Conservation (phyloP, 768 basidiomycete genomes). For the Strobilomyces confusus region DNA sequence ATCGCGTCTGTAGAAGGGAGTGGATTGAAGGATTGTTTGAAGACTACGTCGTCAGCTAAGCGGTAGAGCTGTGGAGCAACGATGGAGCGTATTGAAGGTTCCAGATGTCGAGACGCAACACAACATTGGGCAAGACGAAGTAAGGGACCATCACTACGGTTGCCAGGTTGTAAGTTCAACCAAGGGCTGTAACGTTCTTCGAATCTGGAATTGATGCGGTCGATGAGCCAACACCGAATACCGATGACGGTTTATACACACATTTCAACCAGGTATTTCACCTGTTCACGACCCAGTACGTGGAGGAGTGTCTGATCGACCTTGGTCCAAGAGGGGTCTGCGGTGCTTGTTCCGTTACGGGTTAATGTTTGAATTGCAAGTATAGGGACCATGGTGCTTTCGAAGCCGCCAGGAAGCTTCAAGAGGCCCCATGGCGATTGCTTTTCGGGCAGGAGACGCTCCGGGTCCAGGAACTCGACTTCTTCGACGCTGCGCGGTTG, state of each 20-base stretch:
- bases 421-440: slow-evolving; percentile 38
- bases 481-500: slow-evolving; percentile 22
- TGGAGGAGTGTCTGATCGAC: slow-evolving; percentile 28
- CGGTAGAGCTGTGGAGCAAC: slow-evolving; percentile 40
- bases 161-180: slow-evolving; percentile 36
- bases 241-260: slow-evolving; percentile 17
- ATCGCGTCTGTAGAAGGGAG: slow-evolving; percentile 40
- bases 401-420: slow-evolving; percentile 35
- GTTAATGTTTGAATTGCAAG: slow-evolving; percentile 43
- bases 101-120: slow-evolving; percentile 43
- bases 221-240: neutral
- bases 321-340: slow-evolving; percentile 22
- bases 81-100: slow-evolving; percentile 30
- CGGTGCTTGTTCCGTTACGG: slow-evolving; percentile 21
- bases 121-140: slow-evolving; percentile 45
- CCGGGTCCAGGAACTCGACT: slow-evolving; percentile 30
- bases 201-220: slow-evolving; percentile 31
- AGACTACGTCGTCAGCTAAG: slow-evolving; percentile 37
- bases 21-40: slow-evolving; percentile 40
- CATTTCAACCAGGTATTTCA: slow-evolving; percentile 38
- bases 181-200: slow-evolving; percentile 43
- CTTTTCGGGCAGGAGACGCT: slow-evolving; percentile 35
- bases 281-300: slow-evolving; percentile 34
- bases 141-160: slow-evolving; percentile 30
- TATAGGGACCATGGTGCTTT: slow-evolving; percentile 45